Base-by-base conservation (phyloP, 1,139 yeast species). In the Candida mesenterica region DNA sequence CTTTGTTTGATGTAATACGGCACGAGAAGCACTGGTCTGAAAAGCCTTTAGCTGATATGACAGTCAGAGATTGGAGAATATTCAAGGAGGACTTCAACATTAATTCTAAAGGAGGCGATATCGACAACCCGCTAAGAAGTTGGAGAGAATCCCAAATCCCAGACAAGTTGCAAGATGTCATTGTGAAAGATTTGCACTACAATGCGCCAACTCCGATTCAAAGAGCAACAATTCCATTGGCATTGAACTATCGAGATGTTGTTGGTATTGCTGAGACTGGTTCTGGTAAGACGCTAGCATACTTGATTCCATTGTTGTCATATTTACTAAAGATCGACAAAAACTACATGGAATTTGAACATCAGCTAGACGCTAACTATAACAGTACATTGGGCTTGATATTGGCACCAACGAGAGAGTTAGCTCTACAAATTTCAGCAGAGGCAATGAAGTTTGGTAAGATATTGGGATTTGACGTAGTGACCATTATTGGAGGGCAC, bases 201-300 rank as follows among this genome's bases (percentile, higher is more conserved):
- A 46, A 45, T 1, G 75, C 74, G 5, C 96, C 98, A 2, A 86
- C 97, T 0, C 92, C 97, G 0, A 82, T 92, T 40, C 98, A 92
- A 54, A 62, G 96, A 42, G 95, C 94, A 0, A 75, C 97, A 0
- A 77, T 90, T 9, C 97, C 97, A 0, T 67, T 84, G 30, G 86
- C 87, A 0, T 48, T 84, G 24, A 55, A 63, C 0, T 62, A 69
- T 3, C 57, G 74, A 28, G 97, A 92, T 55, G 70, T 88, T 4
- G 72, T 90, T 17, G 97, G 96, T 17, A 76, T 90, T n/a, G 97
- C 97, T 0, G 92, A 89, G 48, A 90, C 97, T 4, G 97, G 97
- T 54, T 89, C 97, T 1, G 97, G 97, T 53, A 90, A 90, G 59
- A 90, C 97, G 0, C 77, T 86, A 41, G 95, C 96, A 0, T 90